Evolutionary conservation across 2,329 filamentous ascomycete species (phyloP), one percentile per base, ranked within the genome.

Genomic region (Xylaria sp.): DNA sequence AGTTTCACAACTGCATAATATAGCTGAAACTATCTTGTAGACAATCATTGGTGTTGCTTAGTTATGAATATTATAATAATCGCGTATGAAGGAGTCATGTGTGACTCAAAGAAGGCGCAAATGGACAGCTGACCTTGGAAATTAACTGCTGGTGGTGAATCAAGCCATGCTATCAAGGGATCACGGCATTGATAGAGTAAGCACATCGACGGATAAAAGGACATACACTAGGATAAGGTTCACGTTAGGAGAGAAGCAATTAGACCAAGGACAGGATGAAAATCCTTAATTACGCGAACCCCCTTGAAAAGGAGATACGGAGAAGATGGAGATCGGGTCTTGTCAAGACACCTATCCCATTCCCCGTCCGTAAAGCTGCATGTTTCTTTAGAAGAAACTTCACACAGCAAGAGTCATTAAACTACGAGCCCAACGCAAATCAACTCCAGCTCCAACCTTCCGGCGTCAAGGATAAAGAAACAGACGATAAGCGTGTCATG

Each of bases 401-500:
- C 17, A 46, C 58, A 67, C 48, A 48, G 64, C 48, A 64, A 59
- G 54, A 60, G 54, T 48, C 40, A 66, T 63, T 57, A 68, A 49
- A 49, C 36, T 40, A 40, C 44, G 26, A 44, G 33, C 57, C 69
- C 58, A 58, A 60, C 46, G 61, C 63, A 38, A 44, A 46, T 69
- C 59, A 60, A 66, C 63, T 64, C 63, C 63, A 53, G 57, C 59
- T 58, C 67, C 67, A 57, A 33, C 61, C 60, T 40, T 62, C 62
- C 62, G 28, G 36, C 33, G 26, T 58, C 13, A 65, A 63, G 48
- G 56, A 51, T 68, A 69, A 71, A 68, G 65, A 70, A 71, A 71
- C 63, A 71, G 56, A 46, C 40, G 28, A 73, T 70, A 75, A 72
- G 59, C 65, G 68, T 67, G 69, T 74, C 72, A 72, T 69, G 69